A percentile compares a stretch with the other conserved stretches of the same genome.
These are phyloP conservation scores for Cunninghamia lanceolata DNA, from an alignment of 75 land plant genomes.

Conservation along the genomic window DNA sequence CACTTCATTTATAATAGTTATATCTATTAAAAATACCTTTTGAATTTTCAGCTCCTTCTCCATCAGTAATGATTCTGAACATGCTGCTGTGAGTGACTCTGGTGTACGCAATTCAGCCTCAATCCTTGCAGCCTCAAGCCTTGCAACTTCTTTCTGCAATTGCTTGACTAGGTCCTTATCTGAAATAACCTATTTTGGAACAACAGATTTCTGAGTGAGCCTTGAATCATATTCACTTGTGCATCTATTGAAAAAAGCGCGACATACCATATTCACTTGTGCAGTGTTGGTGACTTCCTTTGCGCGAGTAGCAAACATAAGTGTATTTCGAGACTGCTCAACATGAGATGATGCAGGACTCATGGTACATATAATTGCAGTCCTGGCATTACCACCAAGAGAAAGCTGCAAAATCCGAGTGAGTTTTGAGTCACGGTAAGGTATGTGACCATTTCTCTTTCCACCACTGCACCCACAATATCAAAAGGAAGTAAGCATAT, in stretches of 20 bases:
- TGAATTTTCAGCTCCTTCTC: slow-evolving; percentile 70
- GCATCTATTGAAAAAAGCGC: background rate
- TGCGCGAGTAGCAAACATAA: slow-evolving; percentile 75
- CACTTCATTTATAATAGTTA: background rate
- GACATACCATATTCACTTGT: slow-evolving; percentile 78
- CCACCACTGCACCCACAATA: slow-evolving; percentile 48
- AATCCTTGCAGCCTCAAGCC: slow-evolving; percentile 47
- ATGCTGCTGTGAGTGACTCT: slow-evolving; percentile 26
- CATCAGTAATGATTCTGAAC: slow-evolving; percentile 28
- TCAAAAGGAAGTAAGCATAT: background rate
- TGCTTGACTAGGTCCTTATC: slow-evolving; percentile 80
- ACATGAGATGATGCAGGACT: slow-evolving; percentile 75
- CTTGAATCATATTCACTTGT: background rate
- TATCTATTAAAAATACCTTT: slow-evolving; percentile 44
- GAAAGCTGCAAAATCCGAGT: slow-evolving; percentile 88
- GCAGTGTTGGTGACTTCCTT: slow-evolving; percentile 90
- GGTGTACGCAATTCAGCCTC: slow-evolving; percentile 69
- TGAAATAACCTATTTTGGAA: slow-evolving; percentile 60
- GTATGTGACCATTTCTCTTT: slow-evolving; percentile 70
- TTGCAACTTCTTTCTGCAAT: slow-evolving; percentile 81
- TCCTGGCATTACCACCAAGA: slow-evolving; percentile 88
- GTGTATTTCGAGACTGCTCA: slow-evolving; percentile 81
- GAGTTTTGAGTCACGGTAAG: slow-evolving; percentile 81
- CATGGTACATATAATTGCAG: slow-evolving; percentile 90
- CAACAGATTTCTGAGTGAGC: background rate